Evolutionary conservation across 75 land plant genomes (phyloP).

Genomic region (Chamaecyparis obtusa): DNA sequence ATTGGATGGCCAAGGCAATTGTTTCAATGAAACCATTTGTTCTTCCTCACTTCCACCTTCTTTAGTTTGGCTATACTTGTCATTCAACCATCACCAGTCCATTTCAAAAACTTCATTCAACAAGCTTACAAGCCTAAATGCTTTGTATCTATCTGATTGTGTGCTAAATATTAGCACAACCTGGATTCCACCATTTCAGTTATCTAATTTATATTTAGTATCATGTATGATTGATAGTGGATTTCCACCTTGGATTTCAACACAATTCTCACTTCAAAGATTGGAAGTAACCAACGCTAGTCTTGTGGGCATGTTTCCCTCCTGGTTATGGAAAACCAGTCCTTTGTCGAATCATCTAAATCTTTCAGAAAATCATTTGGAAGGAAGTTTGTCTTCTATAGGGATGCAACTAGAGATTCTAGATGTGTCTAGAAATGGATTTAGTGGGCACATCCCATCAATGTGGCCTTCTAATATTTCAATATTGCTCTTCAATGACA

Average conservation of each 20-base stretch:
- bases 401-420: not conserved
- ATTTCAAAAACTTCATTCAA: not conserved
- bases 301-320: not conserved
- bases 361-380: not conserved
- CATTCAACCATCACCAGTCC: not conserved
- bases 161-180: not conserved
- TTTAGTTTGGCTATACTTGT: not conserved
- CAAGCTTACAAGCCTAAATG: not conserved
- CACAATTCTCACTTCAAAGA: not conserved
- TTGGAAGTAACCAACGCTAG: not conserved
- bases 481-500: constrained; percentile 6
- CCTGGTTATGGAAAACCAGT: not conserved
- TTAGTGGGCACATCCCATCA: not conserved
- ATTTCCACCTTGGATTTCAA: not conserved
- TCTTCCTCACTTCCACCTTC: not conserved
- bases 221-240: not conserved
- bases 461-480: not conserved
- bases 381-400: not conserved
- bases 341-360: not conserved
- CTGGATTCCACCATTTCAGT: not conserved
- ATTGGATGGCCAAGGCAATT: not conserved
- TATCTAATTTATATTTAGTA: not conserved
- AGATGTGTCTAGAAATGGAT: not conserved
- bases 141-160: not conserved
- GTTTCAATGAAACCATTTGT: not conserved